Conservation (phyloP, 2,329 filamentous ascomycete species). For the Intubia oerlemansii region DNA sequence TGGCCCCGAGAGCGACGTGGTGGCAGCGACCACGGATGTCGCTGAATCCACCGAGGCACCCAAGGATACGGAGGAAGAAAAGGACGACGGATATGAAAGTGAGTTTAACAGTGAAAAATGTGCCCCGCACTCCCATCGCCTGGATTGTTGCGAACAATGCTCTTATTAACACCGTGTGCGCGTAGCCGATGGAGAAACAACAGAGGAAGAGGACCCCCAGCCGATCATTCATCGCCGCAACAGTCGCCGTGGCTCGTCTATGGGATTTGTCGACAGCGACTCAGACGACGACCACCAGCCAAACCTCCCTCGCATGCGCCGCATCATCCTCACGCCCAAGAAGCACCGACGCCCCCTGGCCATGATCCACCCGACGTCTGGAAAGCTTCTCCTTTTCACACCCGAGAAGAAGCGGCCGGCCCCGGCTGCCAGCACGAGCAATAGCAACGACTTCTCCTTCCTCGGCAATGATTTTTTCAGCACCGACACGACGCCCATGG, state of each 20-base stretch:
- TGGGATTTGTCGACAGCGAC: no score
- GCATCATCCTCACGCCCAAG: constrained; percentile 30
- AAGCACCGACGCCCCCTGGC: constrained; percentile 35
- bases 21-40: no score
- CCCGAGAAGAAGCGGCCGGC: constrained; percentile 17
- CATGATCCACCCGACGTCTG: constrained; percentile 32
- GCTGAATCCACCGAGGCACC: no score
- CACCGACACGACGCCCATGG: no score
- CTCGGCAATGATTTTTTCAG: background rate
- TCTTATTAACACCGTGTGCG: no score
- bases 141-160: no score
- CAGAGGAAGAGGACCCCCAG: constrained; percentile 35
- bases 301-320: constrained; percentile 31
- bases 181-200: constrained; percentile 38
- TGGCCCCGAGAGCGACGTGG: no score
- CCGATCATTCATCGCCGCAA: constrained; percentile 25
- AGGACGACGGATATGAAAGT: no score
- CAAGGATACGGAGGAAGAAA: no score
- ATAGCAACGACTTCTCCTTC: background rate
- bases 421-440: background rate
- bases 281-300: constrained; percentile 27
- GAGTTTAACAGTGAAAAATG: no score
- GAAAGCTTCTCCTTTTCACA: constrained; percentile 43
- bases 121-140: no score
- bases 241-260: no score